Evolutionary conservation across 768 basidiomycete genomes (phyloP).

Genomic region (Sarcomyxa edulis): DNA sequence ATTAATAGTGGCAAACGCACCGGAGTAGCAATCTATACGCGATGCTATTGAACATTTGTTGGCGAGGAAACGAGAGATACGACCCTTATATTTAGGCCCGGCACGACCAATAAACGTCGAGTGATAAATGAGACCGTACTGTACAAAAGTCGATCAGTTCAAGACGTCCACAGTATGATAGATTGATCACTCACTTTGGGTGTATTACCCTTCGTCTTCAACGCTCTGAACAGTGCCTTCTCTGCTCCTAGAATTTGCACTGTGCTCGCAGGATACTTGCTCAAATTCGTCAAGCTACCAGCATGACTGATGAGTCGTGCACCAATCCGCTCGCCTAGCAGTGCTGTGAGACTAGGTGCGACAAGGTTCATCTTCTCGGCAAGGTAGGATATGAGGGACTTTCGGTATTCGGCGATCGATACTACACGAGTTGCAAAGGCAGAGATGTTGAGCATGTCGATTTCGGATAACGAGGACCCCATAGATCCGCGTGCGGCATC

Average conservation of each 20-base stretch:
- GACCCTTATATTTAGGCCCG: conserved; percentile 90
- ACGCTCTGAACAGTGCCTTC: conserved; percentile 93
- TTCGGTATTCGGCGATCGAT: conserved; percentile 90
- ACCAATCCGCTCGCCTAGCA: conserved; percentile 89
- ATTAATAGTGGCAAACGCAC: conserved; percentile 30
- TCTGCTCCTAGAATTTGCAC: conserved; percentile 98
- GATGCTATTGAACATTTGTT: conserved; percentile 99
- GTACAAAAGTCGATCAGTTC: conserved; percentile 5
- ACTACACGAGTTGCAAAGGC: conserved; percentile 88
- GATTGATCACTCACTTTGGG: conserved; percentile 62
- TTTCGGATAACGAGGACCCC: conserved; percentile 86
- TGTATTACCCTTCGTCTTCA: conserved; percentile 99
- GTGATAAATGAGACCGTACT: conserved; percentile 98
- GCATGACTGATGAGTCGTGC: conserved; percentile 94
- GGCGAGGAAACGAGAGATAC: conserved; percentile 97
- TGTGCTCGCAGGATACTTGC: conserved; percentile 97
- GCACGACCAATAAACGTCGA: conserved; percentile 96
- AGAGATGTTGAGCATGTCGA: conserved; percentile 94
- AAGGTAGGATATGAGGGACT: conserved; percentile 81
- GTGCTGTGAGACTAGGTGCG: conserved; percentile 86
- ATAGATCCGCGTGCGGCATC: conserved; percentile 93
- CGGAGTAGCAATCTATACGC: conserved; percentile 91
- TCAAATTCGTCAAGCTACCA: conserved; percentile 91
- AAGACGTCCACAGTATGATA: neutral
- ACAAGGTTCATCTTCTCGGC: conserved; percentile 98